phyloP scores from a whole-genome alignment of 106 monocot species.

The Posidonia australis region DNA sequence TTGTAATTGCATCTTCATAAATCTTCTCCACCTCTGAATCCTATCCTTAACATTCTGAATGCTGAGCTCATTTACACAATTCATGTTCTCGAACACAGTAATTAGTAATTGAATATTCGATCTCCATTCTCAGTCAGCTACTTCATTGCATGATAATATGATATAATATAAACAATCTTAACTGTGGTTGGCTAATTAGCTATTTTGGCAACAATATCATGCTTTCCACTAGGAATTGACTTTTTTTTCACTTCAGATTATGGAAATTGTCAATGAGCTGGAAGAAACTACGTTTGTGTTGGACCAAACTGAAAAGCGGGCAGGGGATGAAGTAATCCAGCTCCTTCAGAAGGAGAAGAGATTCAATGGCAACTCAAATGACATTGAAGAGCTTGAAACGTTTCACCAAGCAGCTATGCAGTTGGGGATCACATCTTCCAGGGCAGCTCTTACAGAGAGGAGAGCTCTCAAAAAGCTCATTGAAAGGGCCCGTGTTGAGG shows the following conservation, averaged over 20 bases:
- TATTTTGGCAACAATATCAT: not conserved
- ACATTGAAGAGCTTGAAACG: conserved; percentile 48
- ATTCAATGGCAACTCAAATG: conserved; percentile 16
- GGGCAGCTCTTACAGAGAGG: conserved; percentile 68
- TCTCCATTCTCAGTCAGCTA: too few species aligned
- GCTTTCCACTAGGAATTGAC: not conserved
- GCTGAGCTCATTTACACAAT: too few species aligned
- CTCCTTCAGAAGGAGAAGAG: conserved; percentile 59
- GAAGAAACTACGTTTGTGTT: conserved; percentile 46
- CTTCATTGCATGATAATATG: too few species aligned
- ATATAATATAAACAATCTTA: too few species aligned
- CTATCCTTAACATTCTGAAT: too few species aligned
- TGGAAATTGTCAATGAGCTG: conserved; percentile 51
- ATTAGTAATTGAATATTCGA: too few species aligned
- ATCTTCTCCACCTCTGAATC: too few species aligned
- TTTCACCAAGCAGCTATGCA: conserved; percentile 54
- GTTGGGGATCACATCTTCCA: conserved; percentile 70
- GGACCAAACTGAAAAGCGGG: conserved; percentile 53
- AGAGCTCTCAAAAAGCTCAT: conserved; percentile 77
- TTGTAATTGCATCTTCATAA: too few species aligned
- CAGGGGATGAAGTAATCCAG: conserved; percentile 52
- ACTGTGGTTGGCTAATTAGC: too few species aligned
- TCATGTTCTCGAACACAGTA: too few species aligned
- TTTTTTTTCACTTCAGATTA: conserved; percentile 29
- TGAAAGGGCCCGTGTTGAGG: conserved; percentile 52